Evolutionary conservation across 176 grass and related monocot genomes (phyloP), one percentile per base, ranked within the genome.

Genomic region (Chloris gayana): DNA sequence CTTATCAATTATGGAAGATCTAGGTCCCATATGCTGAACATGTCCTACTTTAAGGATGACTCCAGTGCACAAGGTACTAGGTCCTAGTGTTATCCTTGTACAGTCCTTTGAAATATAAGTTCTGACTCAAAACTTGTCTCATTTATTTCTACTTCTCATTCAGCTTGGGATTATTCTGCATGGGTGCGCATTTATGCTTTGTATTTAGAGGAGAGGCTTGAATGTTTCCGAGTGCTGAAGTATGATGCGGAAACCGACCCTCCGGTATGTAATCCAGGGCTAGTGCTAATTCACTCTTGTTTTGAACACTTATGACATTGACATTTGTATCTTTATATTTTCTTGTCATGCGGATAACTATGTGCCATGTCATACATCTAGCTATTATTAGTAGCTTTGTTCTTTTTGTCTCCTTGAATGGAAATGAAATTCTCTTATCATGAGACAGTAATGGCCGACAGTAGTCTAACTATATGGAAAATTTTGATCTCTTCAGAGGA

Each of bases 161-260:
- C 82, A 99, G 97, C 97, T 77, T 99, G 97, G 97, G 97, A 99
- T 79, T 99, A 85, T 93, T 99, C 97, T 78, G 85, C 97, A 69
- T 99, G 97, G 97, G 85, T 96, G 44, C 91, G 97, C 46, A 86
- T 83, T 69, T 99, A 99, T 89, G 97, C 97, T 69, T 80, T 96
- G 78, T 99, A 89, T 87, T 90, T 96, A 56, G 97, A 99, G 87
- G 97, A 99, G 90, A 96, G 85, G 67, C 93, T 99, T 21, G 97
- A 99, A 87, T 99, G 97, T 70, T 96, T 96, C 72, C 84, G 91
- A 22, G 93, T 99, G 74, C 86, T 99, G 51, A 99, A 99, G 84
- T 96, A 91, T 75, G 97, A 99, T 51, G 89, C 91, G 30, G 97
- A 99, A 54, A 90, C 91, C 54, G 97, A 99, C 73, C 97, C 97